Evolutionary conservation across 78 protist species (phyloP).

Genomic region (Diacronema lutheri): DNA sequence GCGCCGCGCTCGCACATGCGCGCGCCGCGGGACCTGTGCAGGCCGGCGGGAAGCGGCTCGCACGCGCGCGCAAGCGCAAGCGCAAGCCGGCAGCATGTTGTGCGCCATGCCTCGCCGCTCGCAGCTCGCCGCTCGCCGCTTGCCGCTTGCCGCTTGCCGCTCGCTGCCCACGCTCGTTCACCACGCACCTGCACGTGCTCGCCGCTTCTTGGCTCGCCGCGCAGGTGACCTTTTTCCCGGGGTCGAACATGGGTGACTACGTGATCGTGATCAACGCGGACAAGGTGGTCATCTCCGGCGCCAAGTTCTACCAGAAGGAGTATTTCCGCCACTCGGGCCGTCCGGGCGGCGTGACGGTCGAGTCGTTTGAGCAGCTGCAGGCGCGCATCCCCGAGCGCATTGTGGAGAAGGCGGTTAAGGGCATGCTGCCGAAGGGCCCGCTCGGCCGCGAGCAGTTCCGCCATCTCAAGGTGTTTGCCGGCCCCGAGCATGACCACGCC

Average conservation of each 20-base stretch:
- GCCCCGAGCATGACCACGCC: not conserved
- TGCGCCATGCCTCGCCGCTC: no score
- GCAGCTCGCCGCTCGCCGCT: no score
- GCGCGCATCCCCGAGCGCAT: conserved; percentile 14
- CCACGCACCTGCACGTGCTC: no score
- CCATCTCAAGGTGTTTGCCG: conserved; percentile 16
- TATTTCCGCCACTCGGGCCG: conserved; percentile 21
- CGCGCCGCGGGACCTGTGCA: no score
- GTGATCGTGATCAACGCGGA: not conserved
- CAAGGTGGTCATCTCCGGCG: not conserved
- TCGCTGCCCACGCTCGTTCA: no score
- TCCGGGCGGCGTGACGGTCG: conserved; percentile 10
- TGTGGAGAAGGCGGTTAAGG: not conserved
- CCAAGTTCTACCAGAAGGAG: not conserved
- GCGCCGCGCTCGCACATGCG: no score
- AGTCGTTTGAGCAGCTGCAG: not conserved
- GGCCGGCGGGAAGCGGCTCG: no score
- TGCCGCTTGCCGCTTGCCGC: no score
- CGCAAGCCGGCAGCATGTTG: no score
- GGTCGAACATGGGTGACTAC: not conserved
- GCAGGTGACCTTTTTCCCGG: not conserved
- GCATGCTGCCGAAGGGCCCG: conserved; percentile 5
- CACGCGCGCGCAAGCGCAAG: no score
- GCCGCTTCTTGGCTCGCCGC: no score
- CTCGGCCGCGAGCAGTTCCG: conserved; percentile 11